Evolutionary conservation across 805 yeast species (phyloP), one percentile per base, ranked within the genome.

Genomic region (Starmerella khaoyaiensis): DNA sequence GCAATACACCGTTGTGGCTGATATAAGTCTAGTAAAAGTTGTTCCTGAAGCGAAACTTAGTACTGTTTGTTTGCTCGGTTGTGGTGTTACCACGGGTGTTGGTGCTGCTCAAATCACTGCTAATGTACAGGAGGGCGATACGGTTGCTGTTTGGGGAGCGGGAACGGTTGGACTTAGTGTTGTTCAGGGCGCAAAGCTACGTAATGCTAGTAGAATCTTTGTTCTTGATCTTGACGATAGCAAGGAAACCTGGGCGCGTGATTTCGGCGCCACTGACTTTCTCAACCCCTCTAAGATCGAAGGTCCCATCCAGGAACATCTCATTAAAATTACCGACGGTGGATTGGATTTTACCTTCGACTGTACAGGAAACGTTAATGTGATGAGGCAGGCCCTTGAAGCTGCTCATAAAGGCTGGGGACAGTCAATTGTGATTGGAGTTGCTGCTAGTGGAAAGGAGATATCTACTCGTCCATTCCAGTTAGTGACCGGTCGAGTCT

Each of bases 321-420:
- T 87, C 51, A 64, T 31, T 50, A 93, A 82, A 55, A 65, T 77
- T 72, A 84, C 97, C 40, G 97, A 90, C 54, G 99, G 99, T 52
- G 99, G 99, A 37, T 71, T 83, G 47, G 99, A 90, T 54, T 83
- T 60, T 65, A 86, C 98, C 21, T 90, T 90, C 56, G 98, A 90
- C 68, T 86, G 97, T 68, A 90, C 98, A 36, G 99, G 99, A 65
- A 90, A 87, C 57, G 86, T 77, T 45, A 62, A 72, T 31, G 97
- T 90, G 34, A 90, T 90, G 99, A 77, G 97, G 66, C 68, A 75
- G 56, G 98, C 98, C 21, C 70, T 90, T 49, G 97, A 90, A 68
- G 81, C 94, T 17, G 84, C 95, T 61, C 97, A 90, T 68, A 87
- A 86, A 64, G 99, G 99, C 48, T 90, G 98, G 96, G 99, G 99